Conservation (phyloP, 495 filamentous ascomycete genomes). For the Penicillium simplicissimum region DNA sequence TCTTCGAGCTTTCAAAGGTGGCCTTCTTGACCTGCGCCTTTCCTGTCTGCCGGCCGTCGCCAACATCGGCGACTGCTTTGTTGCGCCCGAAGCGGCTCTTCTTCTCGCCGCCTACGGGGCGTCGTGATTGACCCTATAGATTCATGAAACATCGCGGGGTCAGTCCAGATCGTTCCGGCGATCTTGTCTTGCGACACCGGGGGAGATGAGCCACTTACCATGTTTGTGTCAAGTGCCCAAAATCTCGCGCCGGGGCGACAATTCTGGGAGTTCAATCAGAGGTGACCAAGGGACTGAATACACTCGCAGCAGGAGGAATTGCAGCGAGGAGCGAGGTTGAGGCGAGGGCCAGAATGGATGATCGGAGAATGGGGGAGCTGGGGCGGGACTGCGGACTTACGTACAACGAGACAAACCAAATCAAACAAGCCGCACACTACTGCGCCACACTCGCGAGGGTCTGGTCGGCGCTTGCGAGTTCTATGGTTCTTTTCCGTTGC, state of each 20-base stretch:
- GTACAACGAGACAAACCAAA: constrained; percentile 31
- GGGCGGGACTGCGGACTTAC: constrained; percentile 25
- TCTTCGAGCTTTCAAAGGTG: constrained; percentile 91
- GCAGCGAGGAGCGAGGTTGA: constrained; percentile 12
- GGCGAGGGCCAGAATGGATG: constrained; percentile 20
- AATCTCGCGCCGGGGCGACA: constrained; percentile 36
- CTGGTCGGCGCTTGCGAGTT: neutral
- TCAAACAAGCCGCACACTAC: constrained; percentile 22
- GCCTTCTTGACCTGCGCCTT: constrained; percentile 88
- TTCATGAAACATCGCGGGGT: constrained; percentile 13
- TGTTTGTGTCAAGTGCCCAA: constrained; percentile 35
- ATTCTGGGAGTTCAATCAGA: constrained; percentile 31
- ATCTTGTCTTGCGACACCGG: constrained; percentile 9
- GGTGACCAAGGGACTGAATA: neutral
- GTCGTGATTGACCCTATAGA: constrained; percentile 50
- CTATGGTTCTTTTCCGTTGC: constrained; percentile 13
- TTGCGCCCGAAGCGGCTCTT: constrained; percentile 52
- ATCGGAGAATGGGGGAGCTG: constrained; percentile 16
- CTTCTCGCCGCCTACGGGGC: constrained; percentile 50
- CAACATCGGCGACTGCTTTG: constrained; percentile 47
- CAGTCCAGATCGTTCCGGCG: constrained; percentile 15
- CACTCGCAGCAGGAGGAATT: constrained; percentile 4
- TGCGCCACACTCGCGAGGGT: constrained; percentile 27
- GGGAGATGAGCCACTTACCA: constrained; percentile 32
- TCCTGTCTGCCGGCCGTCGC: constrained; percentile 47